Evolutionary conservation across 495 filamentous ascomycete genomes (phyloP).

Genomic region (Talaromyces stipitatus): DNA sequence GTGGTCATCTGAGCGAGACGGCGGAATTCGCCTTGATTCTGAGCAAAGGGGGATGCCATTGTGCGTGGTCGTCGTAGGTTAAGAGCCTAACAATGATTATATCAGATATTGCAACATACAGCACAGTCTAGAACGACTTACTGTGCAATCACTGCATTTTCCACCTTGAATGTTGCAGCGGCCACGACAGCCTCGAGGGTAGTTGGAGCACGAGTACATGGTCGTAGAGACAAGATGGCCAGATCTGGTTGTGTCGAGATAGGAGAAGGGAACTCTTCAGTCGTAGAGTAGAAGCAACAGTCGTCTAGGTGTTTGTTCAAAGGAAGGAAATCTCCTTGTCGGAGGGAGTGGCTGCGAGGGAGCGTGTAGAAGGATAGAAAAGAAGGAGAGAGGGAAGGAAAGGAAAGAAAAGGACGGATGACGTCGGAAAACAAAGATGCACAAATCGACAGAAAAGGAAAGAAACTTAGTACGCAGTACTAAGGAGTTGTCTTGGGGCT

Average conservation of each 20-base stretch:
- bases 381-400: slow-evolving; percentile 10
- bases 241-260: slow-evolving; percentile 3
- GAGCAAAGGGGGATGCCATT: slow-evolving; percentile 35
- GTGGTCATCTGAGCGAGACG: slow-evolving; percentile 18
- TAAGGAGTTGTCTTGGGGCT: neutral
- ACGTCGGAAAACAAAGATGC: slow-evolving; percentile 3
- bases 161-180: slow-evolving; percentile 35
- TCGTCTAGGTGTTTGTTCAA: slow-evolving; percentile 2
- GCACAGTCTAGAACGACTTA: slow-evolving; percentile 19
- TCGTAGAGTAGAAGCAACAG: neutral
- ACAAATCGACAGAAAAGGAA: slow-evolving; percentile 8
- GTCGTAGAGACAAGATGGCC: slow-evolving; percentile 1
- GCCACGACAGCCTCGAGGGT: slow-evolving; percentile 43
- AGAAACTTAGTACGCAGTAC: slow-evolving; percentile 1
- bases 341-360: slow-evolving; percentile 3
- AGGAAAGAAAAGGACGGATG: slow-evolving; percentile 12
- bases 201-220: slow-evolving; percentile 47
- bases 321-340: slow-evolving; percentile 3
- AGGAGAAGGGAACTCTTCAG: neutral
- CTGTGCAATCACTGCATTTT: slow-evolving; percentile 41
- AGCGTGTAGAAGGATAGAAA: neutral
- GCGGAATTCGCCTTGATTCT: slow-evolving; percentile 33
- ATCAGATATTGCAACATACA: slow-evolving; percentile 13
- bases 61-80: slow-evolving; percentile 35
- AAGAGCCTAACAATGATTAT: slow-evolving; percentile 17